Evolutionary conservation across 179 eudicot genomes (phyloP).

Genomic region (Gypsophila paniculata): DNA sequence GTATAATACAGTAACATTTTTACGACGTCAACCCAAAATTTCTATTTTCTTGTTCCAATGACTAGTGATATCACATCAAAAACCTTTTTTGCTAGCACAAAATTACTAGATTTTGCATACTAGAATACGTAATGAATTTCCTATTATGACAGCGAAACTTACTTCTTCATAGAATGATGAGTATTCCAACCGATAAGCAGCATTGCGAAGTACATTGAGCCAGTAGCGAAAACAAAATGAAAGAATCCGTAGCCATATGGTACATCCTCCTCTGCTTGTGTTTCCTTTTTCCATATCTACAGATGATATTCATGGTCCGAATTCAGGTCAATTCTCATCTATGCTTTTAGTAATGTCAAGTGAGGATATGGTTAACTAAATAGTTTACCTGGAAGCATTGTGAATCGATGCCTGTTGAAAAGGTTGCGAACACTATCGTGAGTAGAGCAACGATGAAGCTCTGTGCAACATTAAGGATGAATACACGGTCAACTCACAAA

Average conservation of each 20-base stretch:
- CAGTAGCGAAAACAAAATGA: constrained; percentile 81
- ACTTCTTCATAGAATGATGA: constrained; percentile 70
- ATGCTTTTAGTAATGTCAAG: background rate
- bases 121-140: background rate
- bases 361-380: background rate
- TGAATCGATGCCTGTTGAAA: constrained; percentile 85
- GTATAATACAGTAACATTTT: too few species aligned
- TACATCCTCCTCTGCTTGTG: constrained; percentile 52
- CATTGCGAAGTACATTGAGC: constrained; percentile 88
- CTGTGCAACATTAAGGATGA: constrained; percentile 31
- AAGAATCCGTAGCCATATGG: constrained; percentile 88
- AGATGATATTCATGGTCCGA: background rate
- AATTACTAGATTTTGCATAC: too few species aligned
- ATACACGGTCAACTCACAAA: background rate
- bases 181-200: constrained; percentile 76
- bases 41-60: too few species aligned
- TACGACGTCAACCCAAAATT: too few species aligned
- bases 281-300: constrained; percentile 61
- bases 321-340: background rate
- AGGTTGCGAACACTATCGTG: constrained; percentile 76
- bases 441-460: constrained; percentile 77
- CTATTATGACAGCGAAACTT: constrained; percentile 16
- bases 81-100: too few species aligned
- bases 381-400: constrained; percentile 73
- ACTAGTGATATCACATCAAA: too few species aligned